Evolutionary conservation across 2,329 filamentous ascomycete species (phyloP), one percentile per base, ranked within the genome.

Genomic region (Ustilaginoidea virens): DNA sequence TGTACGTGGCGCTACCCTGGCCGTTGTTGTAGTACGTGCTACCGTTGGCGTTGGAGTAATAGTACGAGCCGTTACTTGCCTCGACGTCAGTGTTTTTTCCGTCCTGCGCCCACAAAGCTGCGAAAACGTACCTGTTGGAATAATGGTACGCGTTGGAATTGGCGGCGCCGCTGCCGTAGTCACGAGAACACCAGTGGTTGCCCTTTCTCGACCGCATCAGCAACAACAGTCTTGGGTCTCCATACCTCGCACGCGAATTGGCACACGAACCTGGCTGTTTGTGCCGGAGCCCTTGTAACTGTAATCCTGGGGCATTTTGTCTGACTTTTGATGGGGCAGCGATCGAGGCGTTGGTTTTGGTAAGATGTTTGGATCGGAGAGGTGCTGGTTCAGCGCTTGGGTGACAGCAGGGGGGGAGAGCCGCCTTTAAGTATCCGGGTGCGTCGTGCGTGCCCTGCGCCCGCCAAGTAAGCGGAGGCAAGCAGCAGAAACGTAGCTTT

Each of bases 11-110:
- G 27, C 51, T 44, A 5, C 74, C 74, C 8, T 47, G 46, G 25
- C 73, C 72, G 39, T 61, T 50, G 51, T 78, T 76, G 60, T 79
- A 55, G 55, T 81, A 81, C 22, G 68, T 75, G 44, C 68, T 77
- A 10, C 73, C 72, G 37, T 77, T 65, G 25, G 72, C 53, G 53
- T 80, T 81, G 46, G 64, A 68, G 54, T 80, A 81, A 56, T 81
- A 80, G 60, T 81, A 81, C 2, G 72, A 78, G 21, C 74, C 73
- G 40, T 80, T 44, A 14, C 64, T 69, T 29, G 5, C n/a, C n/a
- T n/a, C n/a, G n/a, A n/a, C n/a, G n/a, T n/a, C n/a, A n/a, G n/a
- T n/a, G n/a, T n/a, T n/a, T n/a, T n/a, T n/a, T n/a, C n/a, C n/a
- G n/a, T n/a, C n/a, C n/a, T n/a, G n/a, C n/a, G n/a, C n/a, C n/a